Percentiles rank a stretch among this genome's conserved stretches.
phyloP scores from a whole-genome alignment of 352 stramenopile species.

The Pythium phragmiticola region DNA sequence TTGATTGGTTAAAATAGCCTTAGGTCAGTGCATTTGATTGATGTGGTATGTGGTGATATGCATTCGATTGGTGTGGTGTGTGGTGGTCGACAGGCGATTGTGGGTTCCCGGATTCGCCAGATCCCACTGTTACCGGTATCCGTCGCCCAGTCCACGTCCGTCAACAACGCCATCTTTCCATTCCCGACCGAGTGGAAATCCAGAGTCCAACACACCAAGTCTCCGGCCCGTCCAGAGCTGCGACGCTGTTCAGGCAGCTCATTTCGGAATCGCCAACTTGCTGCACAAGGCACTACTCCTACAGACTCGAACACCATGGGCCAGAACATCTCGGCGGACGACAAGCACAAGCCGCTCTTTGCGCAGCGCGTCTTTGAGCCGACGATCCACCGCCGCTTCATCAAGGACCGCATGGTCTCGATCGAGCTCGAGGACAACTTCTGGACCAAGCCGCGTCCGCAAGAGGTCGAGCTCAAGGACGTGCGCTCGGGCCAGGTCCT shows the following conservation, averaged over 20 bases:
- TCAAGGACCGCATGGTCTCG: conserved; percentile 18
- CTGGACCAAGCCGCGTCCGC: conserved; percentile 14
- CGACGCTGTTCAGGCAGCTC: not conserved
- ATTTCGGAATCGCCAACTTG: not conserved
- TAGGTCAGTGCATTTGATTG: not conserved
- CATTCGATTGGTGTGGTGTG: conserved; percentile 8
- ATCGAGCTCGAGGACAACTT: conserved; percentile 24
- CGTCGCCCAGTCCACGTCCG: not conserved
- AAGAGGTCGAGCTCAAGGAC: conserved; percentile 20
- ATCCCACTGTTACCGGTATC: not conserved
- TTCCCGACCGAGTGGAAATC: not conserved
- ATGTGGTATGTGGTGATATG: conserved; percentile 4
- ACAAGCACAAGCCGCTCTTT: conserved; percentile 24
- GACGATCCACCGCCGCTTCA: conserved; percentile 23
- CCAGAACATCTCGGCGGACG: conserved; percentile 15
- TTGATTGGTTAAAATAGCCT: conserved; percentile 1
- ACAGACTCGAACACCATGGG: not conserved
- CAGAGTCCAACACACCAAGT: not conserved
- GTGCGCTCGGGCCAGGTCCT: conserved; percentile 13
- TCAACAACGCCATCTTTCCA: not conserved
- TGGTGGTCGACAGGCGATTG: not conserved
- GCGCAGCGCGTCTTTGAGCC: conserved; percentile 21
- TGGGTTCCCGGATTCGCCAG: conserved; percentile 1
- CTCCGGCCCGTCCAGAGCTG: not conserved
- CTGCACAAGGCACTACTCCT: not conserved